phyloP scores from a whole-genome alignment of 1,284 basidiomycete genomes.

The Naganishia albida region DNA sequence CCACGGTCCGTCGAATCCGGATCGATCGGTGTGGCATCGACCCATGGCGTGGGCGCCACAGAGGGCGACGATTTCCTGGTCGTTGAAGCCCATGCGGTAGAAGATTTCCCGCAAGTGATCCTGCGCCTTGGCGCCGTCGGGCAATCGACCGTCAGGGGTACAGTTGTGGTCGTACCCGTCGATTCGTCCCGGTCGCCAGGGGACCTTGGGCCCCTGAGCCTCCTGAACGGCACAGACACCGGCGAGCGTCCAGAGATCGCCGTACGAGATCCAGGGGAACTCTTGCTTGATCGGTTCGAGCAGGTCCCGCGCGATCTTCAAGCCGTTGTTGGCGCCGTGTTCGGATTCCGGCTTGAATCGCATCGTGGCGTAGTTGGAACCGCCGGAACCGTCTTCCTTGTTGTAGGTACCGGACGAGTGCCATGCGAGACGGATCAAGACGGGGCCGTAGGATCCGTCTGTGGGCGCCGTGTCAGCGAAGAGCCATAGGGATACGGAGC shows the following conservation, averaged over 20 bases:
- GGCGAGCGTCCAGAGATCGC: conserved; percentile 89
- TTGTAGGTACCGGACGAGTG: conserved; percentile 89
- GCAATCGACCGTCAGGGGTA: conserved; percentile 92
- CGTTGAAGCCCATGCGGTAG: conserved; percentile 94
- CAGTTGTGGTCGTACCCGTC: conserved; percentile 74
- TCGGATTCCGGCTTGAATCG: conserved; percentile 81
- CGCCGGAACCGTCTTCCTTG: conserved; percentile 81
- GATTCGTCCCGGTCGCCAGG: conserved; percentile 85
- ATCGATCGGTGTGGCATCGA: conserved; percentile 80
- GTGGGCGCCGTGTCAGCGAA: conserved; percentile 17
- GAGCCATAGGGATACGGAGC: not conserved
- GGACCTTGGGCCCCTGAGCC: conserved; percentile 63
- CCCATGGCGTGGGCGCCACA: conserved; percentile 92
- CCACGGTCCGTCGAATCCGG: conserved; percentile 88
- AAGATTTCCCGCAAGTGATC: conserved; percentile 89
- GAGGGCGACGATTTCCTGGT: conserved; percentile 94
- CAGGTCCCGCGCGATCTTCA: conserved; percentile 75
- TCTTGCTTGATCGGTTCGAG: conserved; percentile 87
- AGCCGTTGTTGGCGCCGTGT: conserved; percentile 85
- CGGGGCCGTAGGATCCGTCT: conserved; percentile 91
- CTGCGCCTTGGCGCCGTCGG: conserved; percentile 80
- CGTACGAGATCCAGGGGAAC: conserved; percentile 84
- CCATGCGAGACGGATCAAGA: conserved; percentile 92
- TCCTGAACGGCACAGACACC: conserved; percentile 70
- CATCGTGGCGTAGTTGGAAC: conserved; percentile 92